These are phyloP conservation scores for Colletotrichum sidae DNA, from an alignment of 2,329 filamentous ascomycete genomes.

Conservation along the genomic window DNA sequence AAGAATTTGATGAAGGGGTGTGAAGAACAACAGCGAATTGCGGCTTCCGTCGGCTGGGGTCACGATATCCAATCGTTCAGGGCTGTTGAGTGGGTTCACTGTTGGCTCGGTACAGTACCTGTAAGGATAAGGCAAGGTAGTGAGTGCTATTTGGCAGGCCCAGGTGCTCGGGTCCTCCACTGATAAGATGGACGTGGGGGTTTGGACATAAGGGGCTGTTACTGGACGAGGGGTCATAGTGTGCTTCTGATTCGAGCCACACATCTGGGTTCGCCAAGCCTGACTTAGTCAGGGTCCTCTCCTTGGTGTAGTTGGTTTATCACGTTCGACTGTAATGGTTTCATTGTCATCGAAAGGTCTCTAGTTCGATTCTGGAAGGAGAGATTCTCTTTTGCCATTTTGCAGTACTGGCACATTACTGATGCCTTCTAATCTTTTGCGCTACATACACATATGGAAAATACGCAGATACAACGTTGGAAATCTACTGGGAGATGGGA, in stretches of 20 bases:
- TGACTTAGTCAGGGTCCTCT: slow-evolving; percentile 16
- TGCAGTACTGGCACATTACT: background rate
- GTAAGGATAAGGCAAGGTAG: too few relatives aligned
- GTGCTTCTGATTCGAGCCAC: too few relatives aligned
- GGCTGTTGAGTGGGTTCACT: background rate
- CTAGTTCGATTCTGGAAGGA: slow-evolving; percentile 33
- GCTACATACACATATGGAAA: too few relatives aligned
- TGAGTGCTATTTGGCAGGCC: too few relatives aligned
- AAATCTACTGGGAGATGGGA: too few relatives aligned
- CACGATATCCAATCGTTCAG: too few relatives aligned
- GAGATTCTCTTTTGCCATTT: background rate
- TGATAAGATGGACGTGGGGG: background rate
- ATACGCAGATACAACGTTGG: too few relatives aligned
- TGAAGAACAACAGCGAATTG: slow-evolving; percentile 19
- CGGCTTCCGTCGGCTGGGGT: slow-evolving; percentile 30
- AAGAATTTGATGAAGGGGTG: slow-evolving; percentile 19
- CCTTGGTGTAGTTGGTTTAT: slow-evolving; percentile 38
- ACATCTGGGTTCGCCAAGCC: slow-evolving; percentile 17
- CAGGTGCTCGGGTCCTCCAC: too few relatives aligned
- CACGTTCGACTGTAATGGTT: slow-evolving; percentile 37
- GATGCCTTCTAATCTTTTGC: background rate
- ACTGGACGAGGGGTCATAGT: background rate
- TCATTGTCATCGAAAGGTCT: slow-evolving; percentile 33
- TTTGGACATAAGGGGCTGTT: background rate
- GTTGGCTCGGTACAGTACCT: background rate